Base-by-base conservation (phyloP, 2,329 filamentous ascomycete species). In the Myriosclerotinia duriaeana region DNA sequence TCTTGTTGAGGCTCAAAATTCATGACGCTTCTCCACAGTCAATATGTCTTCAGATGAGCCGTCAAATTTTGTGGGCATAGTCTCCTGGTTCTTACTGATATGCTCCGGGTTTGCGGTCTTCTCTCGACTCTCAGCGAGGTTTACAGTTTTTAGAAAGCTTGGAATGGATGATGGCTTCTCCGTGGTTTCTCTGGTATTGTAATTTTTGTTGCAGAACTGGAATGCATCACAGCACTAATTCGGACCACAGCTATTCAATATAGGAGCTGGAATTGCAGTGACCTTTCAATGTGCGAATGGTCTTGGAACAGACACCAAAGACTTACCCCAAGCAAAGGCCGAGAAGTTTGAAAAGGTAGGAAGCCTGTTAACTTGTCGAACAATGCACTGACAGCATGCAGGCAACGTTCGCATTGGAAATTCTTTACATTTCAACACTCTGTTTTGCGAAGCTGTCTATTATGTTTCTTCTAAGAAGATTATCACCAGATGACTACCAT, bases 391-490 rank as follows among this genome's bases (percentile, higher is more conserved):
- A 30, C 42, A 40, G 53, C n/a, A 11, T 38, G 14, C 20, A 56
- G 53, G 38, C 30, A 17, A 56, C 38, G 9, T 56, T 36, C n/a
- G 53, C 53, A 30, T 15, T 56, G 20, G 53, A 56, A 20, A 30
- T 56, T 38, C 34, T 56, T 17, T 38, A 56, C 36, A 40, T 56
- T 9, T 30, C 30, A 12, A 56, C 53, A 11, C 36, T 56, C 15
- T 56, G 53, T 40, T 56, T 56, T 42, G 53, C 53, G 3, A 56
- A 56, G 12, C 15, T 56, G 12, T 56, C 53, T 36, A 56, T 56
- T 6, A 36, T 56, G 6, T 36, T 56, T 36, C 38, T 56, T 30
- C 53, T 56, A 4, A 30, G 34, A 9, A 12, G 20, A 12, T 17
- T 56, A 34, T 56, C 53, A 4, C 53, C 53, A 5, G 20, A 36